phyloP scores from a whole-genome alignment of 2,329 filamentous ascomycete genomes.

The Arthrobotrys sinensis region DNA sequence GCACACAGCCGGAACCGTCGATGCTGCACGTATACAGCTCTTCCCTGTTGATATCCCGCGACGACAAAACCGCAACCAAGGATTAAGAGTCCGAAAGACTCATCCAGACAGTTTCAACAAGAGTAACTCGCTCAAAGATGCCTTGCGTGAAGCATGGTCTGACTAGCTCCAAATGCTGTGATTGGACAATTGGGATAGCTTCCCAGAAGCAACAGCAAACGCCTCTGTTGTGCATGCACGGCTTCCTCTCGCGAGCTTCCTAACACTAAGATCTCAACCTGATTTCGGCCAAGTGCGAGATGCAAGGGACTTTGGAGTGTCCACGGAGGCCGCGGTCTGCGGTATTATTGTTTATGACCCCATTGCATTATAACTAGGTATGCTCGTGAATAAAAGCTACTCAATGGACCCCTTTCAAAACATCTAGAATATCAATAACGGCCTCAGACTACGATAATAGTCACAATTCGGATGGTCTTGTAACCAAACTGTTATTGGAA shows the following conservation, averaged over 20 bases:
- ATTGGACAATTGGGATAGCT: conserved; percentile 14
- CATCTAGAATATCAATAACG: background rate
- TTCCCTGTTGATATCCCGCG: conserved; percentile 5
- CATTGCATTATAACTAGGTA: background rate
- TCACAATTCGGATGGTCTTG: background rate
- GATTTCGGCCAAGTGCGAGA: conserved; percentile 11
- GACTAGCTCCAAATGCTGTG: background rate
- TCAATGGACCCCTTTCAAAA: background rate
- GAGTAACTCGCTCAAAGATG: background rate
- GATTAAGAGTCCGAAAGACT: conserved; percentile 34
- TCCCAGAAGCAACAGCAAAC: conserved; percentile 19
- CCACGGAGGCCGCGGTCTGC: conserved; percentile 25
- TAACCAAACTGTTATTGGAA: too few relatives aligned
- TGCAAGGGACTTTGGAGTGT: background rate
- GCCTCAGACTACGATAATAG: background rate
- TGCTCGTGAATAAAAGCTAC: background rate
- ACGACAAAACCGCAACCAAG: conserved; percentile 45
- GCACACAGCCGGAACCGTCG: background rate
- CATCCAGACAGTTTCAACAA: background rate
- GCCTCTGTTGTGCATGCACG: background rate
- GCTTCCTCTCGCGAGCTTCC: background rate
- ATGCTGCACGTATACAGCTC: background rate
- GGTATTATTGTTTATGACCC: background rate
- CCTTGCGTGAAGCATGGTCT: conserved; percentile 7
- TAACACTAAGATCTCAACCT: background rate